Evolutionary conservation across 106 monocot species (phyloP).

Genomic region (Platanthera guangdongensis): DNA sequence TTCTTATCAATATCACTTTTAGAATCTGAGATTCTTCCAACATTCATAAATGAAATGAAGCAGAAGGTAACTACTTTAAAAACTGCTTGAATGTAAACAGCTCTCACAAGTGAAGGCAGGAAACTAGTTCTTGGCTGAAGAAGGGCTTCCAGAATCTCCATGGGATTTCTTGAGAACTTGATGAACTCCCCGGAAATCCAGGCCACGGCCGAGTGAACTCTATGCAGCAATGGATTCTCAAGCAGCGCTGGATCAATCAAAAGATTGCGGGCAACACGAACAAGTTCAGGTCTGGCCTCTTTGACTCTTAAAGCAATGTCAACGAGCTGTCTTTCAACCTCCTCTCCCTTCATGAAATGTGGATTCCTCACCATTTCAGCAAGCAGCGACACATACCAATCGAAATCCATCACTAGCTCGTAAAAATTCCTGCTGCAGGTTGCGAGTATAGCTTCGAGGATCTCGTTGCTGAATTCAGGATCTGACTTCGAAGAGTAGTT

Average conservation of each 20-base stretch:
- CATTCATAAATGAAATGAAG: constrained; percentile 36
- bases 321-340: constrained; percentile 75
- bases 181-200: constrained; percentile 86
- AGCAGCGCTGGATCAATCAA: constrained; percentile 84
- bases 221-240: constrained; percentile 56
- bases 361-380: constrained; percentile 64
- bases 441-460: constrained; percentile 47
- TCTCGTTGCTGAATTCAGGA: constrained; percentile 71
- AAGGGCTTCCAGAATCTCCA: constrained; percentile 83
- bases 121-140: constrained; percentile 71
- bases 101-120: constrained; percentile 59
- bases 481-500: constrained; percentile 53
- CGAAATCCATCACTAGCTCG: constrained; percentile 73
- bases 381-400: constrained; percentile 84
- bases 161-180: constrained; percentile 56
- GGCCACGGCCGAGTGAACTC: constrained; percentile 66
- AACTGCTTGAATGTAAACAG: constrained; percentile 81
- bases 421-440: constrained; percentile 62
- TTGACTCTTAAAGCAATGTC: constrained; percentile 80
- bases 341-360: constrained; percentile 63
- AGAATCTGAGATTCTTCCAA: constrained; percentile 10
- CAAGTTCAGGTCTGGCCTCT: constrained; percentile 74
- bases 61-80: constrained; percentile 67
- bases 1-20: constrained; percentile 10
- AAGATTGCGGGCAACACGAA: constrained; percentile 58